Base-by-base conservation (phyloP, 345 rosid species). In the Eucalyptus pauciflora region DNA sequence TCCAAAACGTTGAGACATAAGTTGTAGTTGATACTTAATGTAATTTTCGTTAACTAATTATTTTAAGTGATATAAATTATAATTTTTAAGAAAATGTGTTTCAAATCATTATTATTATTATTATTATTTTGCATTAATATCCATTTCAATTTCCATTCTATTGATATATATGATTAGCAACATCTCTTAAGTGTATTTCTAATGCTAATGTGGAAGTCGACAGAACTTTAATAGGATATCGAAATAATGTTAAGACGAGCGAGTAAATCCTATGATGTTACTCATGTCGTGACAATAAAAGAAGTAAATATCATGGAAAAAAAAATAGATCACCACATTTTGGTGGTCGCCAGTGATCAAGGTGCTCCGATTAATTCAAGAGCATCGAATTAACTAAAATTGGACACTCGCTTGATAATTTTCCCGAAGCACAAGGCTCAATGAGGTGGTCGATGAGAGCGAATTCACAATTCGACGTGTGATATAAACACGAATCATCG, bases 281-380 rank as follows among this genome's bases (percentile, higher is more conserved):
- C 0, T 14, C n/a, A 8, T 14, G 41, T 4, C 7, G 10, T 2
- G 10, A n/a, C 0, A 10, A 14, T 14, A n/a, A n/a, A n/a, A n/a
- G 4, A n/a, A 9, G 25, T 17, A 11, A 71, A 71, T 31, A 18
- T 33, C 4, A 71, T 3, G 46, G 14, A 43, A 6, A 18, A 76
- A 76, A 10, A 6, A 27, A 37, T 18, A 10, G 1, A 37, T 37
- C 27, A 0, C 10, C 2, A 2, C 46, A 6, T 3, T 11, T 37
- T 7, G 27, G 4, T 76, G 2, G 14, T 76, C 2, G 13, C 8
- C 0, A 1, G 4, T 16, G 24, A 41, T 11, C 13, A 12, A 76
- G 7, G 48, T 20, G 27, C 3, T 20, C 1, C 8, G 83, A 18
- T 41, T 76, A 7, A 76, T 41, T 76, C 48, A 41, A 76, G 48